A percentile compares a stretch with the other conserved stretches of the same genome.
Conservation (phyloP, 164 flowering plant genomes). For the Sextonia rubra region DNA sequence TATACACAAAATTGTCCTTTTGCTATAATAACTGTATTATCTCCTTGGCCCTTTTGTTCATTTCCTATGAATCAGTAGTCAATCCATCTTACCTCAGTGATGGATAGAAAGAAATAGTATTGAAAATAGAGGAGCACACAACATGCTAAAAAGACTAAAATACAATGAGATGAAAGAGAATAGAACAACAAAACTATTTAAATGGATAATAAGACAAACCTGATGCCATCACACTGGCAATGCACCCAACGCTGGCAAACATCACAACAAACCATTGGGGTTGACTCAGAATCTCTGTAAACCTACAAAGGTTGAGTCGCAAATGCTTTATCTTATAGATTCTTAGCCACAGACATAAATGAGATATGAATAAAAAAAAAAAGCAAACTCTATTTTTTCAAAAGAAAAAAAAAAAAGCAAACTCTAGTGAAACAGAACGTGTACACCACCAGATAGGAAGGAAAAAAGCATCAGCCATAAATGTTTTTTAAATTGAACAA, state of each 20-base stretch:
- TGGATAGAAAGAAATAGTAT: neutral
- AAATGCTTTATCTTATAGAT: neutral
- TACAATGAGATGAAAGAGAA: neutral
- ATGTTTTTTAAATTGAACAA: too few species aligned
- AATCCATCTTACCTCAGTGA: neutral
- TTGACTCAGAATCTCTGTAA: conserved; percentile 96
- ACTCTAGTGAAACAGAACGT: neutral
- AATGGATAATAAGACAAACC: conserved; percentile 37
- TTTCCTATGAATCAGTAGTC: neutral
- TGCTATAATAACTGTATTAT: neutral
- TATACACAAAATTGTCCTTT: neutral
- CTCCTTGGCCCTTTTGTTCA: neutral
- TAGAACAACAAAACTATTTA: neutral
- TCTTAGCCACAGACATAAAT: neutral
- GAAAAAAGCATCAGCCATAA: too few species aligned
- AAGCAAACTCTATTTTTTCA: neutral
- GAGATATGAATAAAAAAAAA: neutral
- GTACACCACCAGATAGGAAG: neutral
- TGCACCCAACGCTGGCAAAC: conserved; percentile 98
- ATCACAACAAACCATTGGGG: conserved; percentile 99
- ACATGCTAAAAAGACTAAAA: neutral
- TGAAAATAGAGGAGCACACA: neutral
- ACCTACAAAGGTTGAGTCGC: conserved; percentile 51
- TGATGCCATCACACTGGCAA: conserved; percentile 92
- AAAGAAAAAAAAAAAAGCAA: too few species aligned